Conservation (phyloP, 169 alveolate genomes). For the Plasmodium cynomolgi region DNA sequence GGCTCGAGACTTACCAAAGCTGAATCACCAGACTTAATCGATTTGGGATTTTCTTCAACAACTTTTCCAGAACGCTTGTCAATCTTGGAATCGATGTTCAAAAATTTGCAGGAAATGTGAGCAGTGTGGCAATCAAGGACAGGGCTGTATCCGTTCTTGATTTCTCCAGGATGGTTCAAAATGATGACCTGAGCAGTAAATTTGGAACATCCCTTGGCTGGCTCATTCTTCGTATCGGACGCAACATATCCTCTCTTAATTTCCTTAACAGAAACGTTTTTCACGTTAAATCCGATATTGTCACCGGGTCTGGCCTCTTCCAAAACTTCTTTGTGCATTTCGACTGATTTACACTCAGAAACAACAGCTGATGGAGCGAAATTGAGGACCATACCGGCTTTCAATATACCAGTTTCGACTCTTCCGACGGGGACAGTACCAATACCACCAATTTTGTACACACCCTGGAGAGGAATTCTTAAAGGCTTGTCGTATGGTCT, state of each 20-base stretch:
- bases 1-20: conserved; percentile 97
- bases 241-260: conserved; percentile 97
- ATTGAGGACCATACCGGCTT: conserved; percentile 87
- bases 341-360: conserved; percentile 98
- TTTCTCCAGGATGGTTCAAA: conserved; percentile 98
- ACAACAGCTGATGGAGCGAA: conserved; percentile 97
- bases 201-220: conserved; percentile 95
- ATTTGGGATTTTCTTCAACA: conserved; percentile 96
- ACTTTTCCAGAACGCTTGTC: conserved; percentile 98
- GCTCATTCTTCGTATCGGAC: conserved; percentile 97
- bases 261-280: conserved; percentile 96
- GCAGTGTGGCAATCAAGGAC: conserved; percentile 98
- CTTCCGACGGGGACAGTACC: conserved; percentile 99
- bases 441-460: conserved; percentile 99
- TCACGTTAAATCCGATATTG: conserved; percentile 98
- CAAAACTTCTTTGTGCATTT: conserved; percentile 98
- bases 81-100: conserved; percentile 91
- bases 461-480: conserved; percentile 97
- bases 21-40: conserved; percentile 96
- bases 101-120: conserved; percentile 98
- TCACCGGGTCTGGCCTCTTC: conserved; percentile 99
- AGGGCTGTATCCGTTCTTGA: conserved; percentile 97
- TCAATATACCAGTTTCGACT: conserved; percentile 98
- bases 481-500: conserved; percentile 97
- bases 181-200: conserved; percentile 97